These are phyloP conservation scores for Hirschfeldia incana DNA, from an alignment of 345 rosid species.

Conservation along the genomic window DNA sequence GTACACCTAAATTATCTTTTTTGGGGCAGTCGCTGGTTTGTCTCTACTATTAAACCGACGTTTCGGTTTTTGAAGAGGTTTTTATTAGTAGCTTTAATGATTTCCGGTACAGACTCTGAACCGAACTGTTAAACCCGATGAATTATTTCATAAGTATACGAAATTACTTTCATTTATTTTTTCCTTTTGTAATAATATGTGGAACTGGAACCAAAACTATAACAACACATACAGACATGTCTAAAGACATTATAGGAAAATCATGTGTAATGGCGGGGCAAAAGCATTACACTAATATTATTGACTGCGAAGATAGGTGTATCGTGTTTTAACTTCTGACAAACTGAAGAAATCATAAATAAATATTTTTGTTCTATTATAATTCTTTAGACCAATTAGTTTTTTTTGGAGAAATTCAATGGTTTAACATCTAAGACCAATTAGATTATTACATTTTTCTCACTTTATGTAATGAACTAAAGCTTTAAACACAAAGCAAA, in stretches of 20 bases:
- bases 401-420: no score
- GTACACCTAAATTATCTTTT: neutral
- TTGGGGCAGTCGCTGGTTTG: neutral
- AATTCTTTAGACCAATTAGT: neutral
- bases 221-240: neutral
- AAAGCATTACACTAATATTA: neutral
- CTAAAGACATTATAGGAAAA: neutral
- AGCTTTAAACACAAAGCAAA: neutral
- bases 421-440: no score
- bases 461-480: neutral
- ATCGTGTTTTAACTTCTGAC: neutral
- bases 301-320: neutral
- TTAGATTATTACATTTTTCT: neutral
- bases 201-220: neutral
- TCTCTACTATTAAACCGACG: conserved; percentile 7
- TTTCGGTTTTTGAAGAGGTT: conserved; percentile 28
- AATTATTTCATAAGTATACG: neutral
- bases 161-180: no score
- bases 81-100: neutral
- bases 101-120: conserved; percentile 3
- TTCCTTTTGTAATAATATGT: neutral
- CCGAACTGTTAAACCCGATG: neutral
- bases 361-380: neutral
- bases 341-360: neutral
- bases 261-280: neutral